Percentiles rank a stretch among this genome's conserved stretches.
Conservation (phyloP, 2,329 filamentous ascomycete genomes). For the Ophiostoma ulmi region DNA sequence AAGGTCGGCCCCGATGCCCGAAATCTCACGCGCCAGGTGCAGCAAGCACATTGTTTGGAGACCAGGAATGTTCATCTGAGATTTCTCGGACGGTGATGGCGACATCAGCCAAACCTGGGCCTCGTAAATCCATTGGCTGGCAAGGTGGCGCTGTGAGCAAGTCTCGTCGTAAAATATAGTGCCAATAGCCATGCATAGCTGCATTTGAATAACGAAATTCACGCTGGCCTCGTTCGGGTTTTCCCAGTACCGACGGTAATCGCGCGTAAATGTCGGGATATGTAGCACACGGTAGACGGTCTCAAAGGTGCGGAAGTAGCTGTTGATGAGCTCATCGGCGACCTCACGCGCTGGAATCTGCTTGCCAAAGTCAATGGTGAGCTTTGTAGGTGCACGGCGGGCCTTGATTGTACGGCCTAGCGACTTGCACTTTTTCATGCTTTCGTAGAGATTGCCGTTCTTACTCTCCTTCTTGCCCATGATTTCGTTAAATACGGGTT, state of each 20-base stretch:
- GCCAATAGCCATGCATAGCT: constrained; percentile 51
- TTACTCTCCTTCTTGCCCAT: constrained; percentile 39
- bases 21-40: constrained; percentile 44
- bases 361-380: constrained; percentile 36
- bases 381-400: constrained; percentile 32
- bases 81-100: constrained; percentile 41
- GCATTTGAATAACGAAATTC: constrained; percentile 48
- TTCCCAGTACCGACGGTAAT: constrained; percentile 50
- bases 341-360: constrained; percentile 38
- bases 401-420: constrained; percentile 50
- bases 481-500: constrained; percentile 40
- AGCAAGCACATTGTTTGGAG: constrained; percentile 52
- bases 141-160: constrained; percentile 40
- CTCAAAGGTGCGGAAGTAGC: constrained; percentile 54
- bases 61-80: constrained; percentile 43
- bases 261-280: constrained; percentile 50
- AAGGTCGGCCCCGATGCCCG: constrained; percentile 41
- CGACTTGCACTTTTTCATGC: constrained; percentile 48
- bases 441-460: constrained; percentile 34
- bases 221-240: constrained; percentile 38
- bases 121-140: constrained; percentile 49
- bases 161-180: constrained; percentile 44
- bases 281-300: constrained; percentile 54
- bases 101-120: constrained; percentile 47
- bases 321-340: constrained; percentile 47